Base-by-base conservation (phyloP, 805 yeast species). In the Candida vartiovaarae region DNA sequence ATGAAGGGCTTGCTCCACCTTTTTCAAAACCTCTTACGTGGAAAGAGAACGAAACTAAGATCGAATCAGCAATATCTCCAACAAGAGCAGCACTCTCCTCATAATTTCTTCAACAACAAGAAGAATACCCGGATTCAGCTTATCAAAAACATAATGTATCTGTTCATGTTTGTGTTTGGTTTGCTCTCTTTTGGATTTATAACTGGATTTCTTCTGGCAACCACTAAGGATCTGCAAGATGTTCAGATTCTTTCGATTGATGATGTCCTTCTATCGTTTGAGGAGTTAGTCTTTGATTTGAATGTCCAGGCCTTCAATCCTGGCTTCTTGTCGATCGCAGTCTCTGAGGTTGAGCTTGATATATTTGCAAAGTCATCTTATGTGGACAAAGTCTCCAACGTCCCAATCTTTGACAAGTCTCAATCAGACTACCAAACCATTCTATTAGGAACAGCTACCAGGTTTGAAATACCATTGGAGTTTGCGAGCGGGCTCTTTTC, bases 271-370 rank as follows among this genome's bases (percentile, higher is more conserved):
- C 84, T 87, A 3, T 81, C 93, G 41, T 81, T 82, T 50, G 95
- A 89, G 56, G 97, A 88, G 58, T 66, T 91, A 38, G 75, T 89
- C 1, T 88, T 91, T 65, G 86, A 83, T 58, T 66, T 91, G 53
- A 75, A 77, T 3, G 76, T 88, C 24, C 83, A 79, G 46, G 95
- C 95, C 0, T 77, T 82, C 54, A 91, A 91, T 60, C 96, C 96
- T 0, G 96, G 97, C 0, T 75, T 90, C 63, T 70, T 89, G 51
- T 71, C 84, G 3, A 77, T 89, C 5, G 65, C 68, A 2, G 70
- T 90, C 2, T 67, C 70, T 35, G 76, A 78, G 10, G 81, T 82
- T 8, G 91, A 86, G 51, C 62, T 91, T 35, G 97, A 91, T 60
- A 70, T 91, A 3, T 91, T 91, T 68, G 97, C 91, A 2, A 81